A percentile compares a stretch with the other conserved stretches of the same genome.
These are phyloP conservation scores for Eutrema heterophyllum DNA, from an alignment of 345 rosid species.

Conservation along the genomic window DNA sequence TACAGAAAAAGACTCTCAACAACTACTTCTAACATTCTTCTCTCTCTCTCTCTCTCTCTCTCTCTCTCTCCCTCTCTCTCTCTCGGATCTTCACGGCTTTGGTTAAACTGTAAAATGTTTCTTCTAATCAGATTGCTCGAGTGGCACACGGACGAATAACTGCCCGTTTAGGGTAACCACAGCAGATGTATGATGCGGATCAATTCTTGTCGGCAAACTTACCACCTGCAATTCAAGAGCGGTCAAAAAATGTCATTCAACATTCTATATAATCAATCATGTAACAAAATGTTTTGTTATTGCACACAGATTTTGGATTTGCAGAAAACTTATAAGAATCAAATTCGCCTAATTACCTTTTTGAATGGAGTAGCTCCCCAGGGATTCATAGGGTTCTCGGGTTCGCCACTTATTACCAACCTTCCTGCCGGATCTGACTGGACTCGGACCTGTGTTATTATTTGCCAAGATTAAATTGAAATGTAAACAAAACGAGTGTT, in stretches of 20 bases:
- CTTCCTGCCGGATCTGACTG: slow-evolving; percentile 96
- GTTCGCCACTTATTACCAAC: slow-evolving; percentile 88
- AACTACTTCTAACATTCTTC: slow-evolving; percentile 27
- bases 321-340: background rate
- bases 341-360: slow-evolving; percentile 44
- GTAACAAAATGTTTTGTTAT: background rate
- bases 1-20: slow-evolving; percentile 23
- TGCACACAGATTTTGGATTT: background rate
- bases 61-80: background rate
- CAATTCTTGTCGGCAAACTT: slow-evolving; percentile 72
- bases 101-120: slow-evolving; percentile 14
- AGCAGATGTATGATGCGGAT: slow-evolving; percentile 82
- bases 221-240: slow-evolving; percentile 48
- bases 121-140: slow-evolving; percentile 43
- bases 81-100: slow-evolving; percentile 6
- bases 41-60: background rate
- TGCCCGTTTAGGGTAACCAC: slow-evolving; percentile 87
- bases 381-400: slow-evolving; percentile 79
- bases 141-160: slow-evolving; percentile 71
- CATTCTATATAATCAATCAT: background rate
- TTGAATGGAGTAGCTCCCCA: slow-evolving; percentile 94
- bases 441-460: slow-evolving; percentile 64
- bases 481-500: background rate
- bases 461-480: background rate
- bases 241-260: background rate